Conservation (phyloP, 2,329 filamentous ascomycete genomes). For the Colletotrichum orbiculare region DNA sequence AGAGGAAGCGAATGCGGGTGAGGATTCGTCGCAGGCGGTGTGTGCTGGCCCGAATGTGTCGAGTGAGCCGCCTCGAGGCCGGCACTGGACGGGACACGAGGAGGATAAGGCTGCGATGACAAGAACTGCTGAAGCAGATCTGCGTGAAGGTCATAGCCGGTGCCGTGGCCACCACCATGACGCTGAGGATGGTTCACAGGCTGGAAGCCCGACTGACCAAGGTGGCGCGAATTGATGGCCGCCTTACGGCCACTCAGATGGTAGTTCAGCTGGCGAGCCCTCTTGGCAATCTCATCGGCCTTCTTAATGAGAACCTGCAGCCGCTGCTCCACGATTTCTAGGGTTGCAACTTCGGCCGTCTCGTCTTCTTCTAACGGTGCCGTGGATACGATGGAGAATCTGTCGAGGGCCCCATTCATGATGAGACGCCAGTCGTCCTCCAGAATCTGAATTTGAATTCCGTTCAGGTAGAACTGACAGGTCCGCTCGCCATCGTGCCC, state of each 20-base stretch:
- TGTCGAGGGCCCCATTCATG: conserved; percentile 83
- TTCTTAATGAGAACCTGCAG: conserved; percentile 81
- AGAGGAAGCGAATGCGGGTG: conserved; percentile 40
- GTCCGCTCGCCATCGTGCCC: conserved; percentile 75
- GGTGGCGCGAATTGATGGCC: conserved; percentile 75
- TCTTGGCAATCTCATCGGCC: conserved; percentile 76
- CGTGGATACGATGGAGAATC: conserved; percentile 76
- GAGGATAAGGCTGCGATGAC: conserved; percentile 40
- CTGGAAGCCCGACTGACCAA: conserved; percentile 51
- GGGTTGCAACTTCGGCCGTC: conserved; percentile 82
- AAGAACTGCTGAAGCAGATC: conserved; percentile 67
- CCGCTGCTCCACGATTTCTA: conserved; percentile 86
- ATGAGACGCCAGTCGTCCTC: conserved; percentile 91
- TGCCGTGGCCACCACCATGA: conserved; percentile 40
- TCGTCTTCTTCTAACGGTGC: conserved; percentile 89
- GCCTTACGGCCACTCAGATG: conserved; percentile 79
- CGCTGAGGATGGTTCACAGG: conserved; percentile 45
- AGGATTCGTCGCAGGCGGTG: conserved; percentile 42
- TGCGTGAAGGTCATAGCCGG: conserved; percentile 61
- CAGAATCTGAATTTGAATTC: conserved; percentile 83
- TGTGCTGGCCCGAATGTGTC: conserved; percentile 41
- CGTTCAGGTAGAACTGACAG: conserved; percentile 86
- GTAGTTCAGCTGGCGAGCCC: conserved; percentile 82
- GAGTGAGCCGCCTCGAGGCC: conserved; percentile 30
- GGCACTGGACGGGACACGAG: conserved; percentile 28